Base-by-base conservation (phyloP, 2,329 filamentous ascomycete genomes). In the Neofusicoccum laricinum region DNA sequence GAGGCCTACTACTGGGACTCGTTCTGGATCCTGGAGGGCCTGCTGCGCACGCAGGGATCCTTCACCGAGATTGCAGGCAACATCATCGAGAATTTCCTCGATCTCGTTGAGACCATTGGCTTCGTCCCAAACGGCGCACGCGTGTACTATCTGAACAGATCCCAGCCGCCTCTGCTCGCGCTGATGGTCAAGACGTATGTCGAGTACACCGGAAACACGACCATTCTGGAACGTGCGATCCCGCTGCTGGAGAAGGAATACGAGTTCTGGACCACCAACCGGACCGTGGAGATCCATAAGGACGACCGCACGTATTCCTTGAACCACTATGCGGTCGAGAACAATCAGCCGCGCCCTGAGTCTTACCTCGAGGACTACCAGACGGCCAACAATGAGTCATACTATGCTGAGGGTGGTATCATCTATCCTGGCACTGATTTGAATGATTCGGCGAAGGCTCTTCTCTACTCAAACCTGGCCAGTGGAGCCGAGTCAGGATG, bases 1-100 rank as follows among this genome's bases (percentile, higher is more conserved):
- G 88, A 90, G 74, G 83, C 86, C 1, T 90, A 90, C 71, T 90
- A 90, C 73, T 90, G 88, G 88, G 87, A 90, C 73, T 87, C 86
- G 36, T 90, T 85, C 77, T 89, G 86, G 87, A 88, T 90, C 55
- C 69, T 90, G 51, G 84, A 88, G 75, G 88, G 88, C 25, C 79
- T 90, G 25, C 75, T 90, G 38, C 83, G 88, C 51, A 90, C 87
- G 0, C 83, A 86, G 15, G 88, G 88, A 41, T 82, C 83, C 49
- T 90, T 89, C 67, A 83, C 84, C 6, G 75, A 85, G 38, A 88
- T 90, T 66, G 84, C 87, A 3, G 82, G 81, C 71, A 89, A 90
- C 74, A 88, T 86, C 34, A 88, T 90, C 66, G 86, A 90, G 70
- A 90, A 90, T 71, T 90, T 90, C 68, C 76, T 90, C 11, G 88